phyloP scores from a whole-genome alignment of 441 rosid species.

The California macrophylla region DNA sequence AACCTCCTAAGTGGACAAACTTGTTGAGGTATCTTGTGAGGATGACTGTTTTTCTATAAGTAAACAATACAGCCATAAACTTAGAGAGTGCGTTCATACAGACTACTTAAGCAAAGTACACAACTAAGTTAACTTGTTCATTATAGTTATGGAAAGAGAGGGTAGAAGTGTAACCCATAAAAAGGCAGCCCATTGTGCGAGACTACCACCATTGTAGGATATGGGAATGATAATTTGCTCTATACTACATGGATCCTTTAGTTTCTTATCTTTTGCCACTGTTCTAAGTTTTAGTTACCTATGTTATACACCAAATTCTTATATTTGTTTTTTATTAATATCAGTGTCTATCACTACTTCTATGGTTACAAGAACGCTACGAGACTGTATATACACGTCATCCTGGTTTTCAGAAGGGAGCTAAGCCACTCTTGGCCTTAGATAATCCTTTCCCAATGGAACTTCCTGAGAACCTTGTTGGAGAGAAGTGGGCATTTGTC shows the following conservation, averaged over 20 bases:
- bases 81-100: neutral
- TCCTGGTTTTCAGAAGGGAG: constrained; percentile 88
- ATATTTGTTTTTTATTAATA: constrained; percentile 7
- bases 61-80: neutral
- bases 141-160: neutral
- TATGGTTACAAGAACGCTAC: constrained; percentile 87
- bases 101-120: neutral
- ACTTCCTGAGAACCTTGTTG: constrained; percentile 75
- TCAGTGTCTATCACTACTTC: constrained; percentile 72
- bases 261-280: neutral
- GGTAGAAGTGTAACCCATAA: neutral
- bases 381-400: constrained; percentile 72
- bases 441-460: constrained; percentile 93
- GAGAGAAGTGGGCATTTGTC: constrained; percentile 95
- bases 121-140: neutral
- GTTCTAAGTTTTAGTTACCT: neutral
- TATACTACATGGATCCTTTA: neutral
- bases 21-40: neutral
- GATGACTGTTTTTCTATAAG: neutral
- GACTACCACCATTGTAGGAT: neutral
- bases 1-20: neutral
- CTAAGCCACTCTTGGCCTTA: constrained; percentile 64
- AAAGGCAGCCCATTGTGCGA: neutral
- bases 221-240: neutral
- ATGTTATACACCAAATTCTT: constrained; percentile 1